Conservation (phyloP, 345 rosid species). For the Clarkia xantiana region DNA sequence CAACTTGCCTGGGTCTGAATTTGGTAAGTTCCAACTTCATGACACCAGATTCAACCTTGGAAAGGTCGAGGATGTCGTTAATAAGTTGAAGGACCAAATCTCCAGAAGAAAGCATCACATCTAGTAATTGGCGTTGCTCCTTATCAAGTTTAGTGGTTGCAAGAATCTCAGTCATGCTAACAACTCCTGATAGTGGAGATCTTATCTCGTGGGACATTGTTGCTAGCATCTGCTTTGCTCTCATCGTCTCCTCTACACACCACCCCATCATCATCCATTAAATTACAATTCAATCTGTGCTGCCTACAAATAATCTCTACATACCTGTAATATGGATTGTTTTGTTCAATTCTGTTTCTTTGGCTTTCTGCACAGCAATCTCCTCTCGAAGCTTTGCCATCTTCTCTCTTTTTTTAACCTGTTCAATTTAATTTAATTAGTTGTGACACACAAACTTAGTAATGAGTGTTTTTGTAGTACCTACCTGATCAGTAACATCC, state of each 20-base stretch:
- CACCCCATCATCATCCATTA: too few relatives aligned
- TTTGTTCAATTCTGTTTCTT: slow-evolving; percentile 85
- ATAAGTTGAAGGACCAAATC: slow-evolving; percentile 90
- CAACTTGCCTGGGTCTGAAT: slow-evolving; percentile 86
- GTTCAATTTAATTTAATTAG: too few relatives aligned
- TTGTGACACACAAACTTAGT: too few relatives aligned
- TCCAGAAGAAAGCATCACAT: slow-evolving; percentile 93
- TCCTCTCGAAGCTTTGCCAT: slow-evolving; percentile 86
- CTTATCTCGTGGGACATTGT: slow-evolving; percentile 98
- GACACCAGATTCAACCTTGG: slow-evolving; percentile 97
- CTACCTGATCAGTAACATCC: slow-evolving; percentile 95
- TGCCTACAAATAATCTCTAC: too few relatives aligned
- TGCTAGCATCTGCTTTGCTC: slow-evolving; percentile 93
- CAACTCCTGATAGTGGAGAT: slow-evolving; percentile 85
- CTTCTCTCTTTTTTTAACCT: slow-evolving; percentile 79
- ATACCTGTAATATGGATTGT: slow-evolving; percentile 94
- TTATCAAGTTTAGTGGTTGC: slow-evolving; percentile 54
- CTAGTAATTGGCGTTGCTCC: slow-evolving; percentile 64
- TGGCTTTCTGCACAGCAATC: slow-evolving; percentile 90
- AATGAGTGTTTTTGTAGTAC: too few relatives aligned
- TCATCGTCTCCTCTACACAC: slow-evolving; percentile 89
- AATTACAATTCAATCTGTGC: too few relatives aligned
- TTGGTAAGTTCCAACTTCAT: slow-evolving; percentile 95
- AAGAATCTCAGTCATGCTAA: slow-evolving; percentile 96
- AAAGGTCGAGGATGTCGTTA: slow-evolving; percentile 92